phyloP scores from a whole-genome alignment of 1,139 yeast species.

The Hansenula sp. region DNA sequence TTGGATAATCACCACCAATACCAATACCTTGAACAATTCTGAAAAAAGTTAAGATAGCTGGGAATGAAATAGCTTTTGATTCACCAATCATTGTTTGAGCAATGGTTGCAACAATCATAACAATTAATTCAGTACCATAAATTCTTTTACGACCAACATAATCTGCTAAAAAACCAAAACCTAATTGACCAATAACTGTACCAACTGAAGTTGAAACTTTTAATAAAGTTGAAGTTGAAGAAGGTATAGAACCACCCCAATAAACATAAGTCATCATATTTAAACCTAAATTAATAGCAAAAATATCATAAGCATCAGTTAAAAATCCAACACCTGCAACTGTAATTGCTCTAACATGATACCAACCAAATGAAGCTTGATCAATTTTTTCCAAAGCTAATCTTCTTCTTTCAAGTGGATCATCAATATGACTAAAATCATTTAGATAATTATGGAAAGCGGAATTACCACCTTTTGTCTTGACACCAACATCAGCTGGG shows the following conservation, averaged over 20 bases:
- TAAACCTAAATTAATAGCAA: constrained; percentile 79
- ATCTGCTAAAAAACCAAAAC: constrained; percentile 86
- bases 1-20: constrained; percentile 99
- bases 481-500: constrained; percentile 23
- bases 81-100: constrained; percentile 70
- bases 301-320: constrained; percentile 89
- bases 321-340: constrained; percentile 95
- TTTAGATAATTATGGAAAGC: constrained; percentile 85
- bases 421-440: constrained; percentile 79
- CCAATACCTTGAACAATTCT: constrained; percentile 92
- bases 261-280: constrained; percentile 70
- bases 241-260: constrained; percentile 64
- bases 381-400: constrained; percentile 86
- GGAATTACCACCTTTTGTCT: constrained; percentile 75
- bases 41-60: constrained; percentile 67
- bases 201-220: constrained; percentile 92
- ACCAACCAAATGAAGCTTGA: constrained; percentile 82
- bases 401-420: constrained; percentile 87
- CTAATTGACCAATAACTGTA: constrained; percentile 87
- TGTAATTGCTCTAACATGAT: constrained; percentile 78
- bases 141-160: constrained; percentile 81
- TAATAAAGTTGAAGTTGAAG: constrained; percentile 66
- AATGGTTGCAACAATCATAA: constrained; percentile 77
- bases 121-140: constrained; percentile 80
- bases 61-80: constrained; percentile 66